Base-by-base conservation (phyloP, 176 grass and related monocot genomes). In the Musa beccarii region DNA sequence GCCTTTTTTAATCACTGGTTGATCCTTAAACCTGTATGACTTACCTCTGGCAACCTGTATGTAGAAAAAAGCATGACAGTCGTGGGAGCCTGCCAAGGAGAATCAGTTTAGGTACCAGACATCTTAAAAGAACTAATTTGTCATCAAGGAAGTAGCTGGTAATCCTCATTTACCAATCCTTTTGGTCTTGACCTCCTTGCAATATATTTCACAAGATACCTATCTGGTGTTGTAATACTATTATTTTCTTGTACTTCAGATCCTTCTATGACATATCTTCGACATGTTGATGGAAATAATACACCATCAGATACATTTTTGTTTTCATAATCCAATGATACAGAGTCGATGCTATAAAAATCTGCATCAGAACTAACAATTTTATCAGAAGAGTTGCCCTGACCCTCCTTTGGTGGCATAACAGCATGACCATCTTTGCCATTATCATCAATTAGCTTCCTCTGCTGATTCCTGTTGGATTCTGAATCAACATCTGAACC, bases 151-250 rank as follows among this genome's bases (percentile, higher is more conserved):
- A 77, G 29, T 20, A 75, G 53, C 28, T 26, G 54, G 16, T 23
- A 66, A 53, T 26, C 66, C 62, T 66, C 59, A 85, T 75, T 50
- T 49, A 24, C 62, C 53, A 79, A 59, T 67, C 19, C 63, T 74
- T 79, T 75, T 51, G 63, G 75, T 51, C 43, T 74, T 28, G 75
- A 76, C 12, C 34, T 88, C 79, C 75, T 92, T 69, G 74, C 86
- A 53, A 53, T 85, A 54, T 88, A 92, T 71, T 86, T 86, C 56
- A 71, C 86, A 78, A 66, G 59, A 79, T 86, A 88, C 7, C 81
- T 75, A 79, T 84, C 79, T 57, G 84, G 22, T 51, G 9, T 49
- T 62, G 19, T 3, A 65, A 65, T 69, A 66, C 17, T 13, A 69
- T 73, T 56, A 22, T 79, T 56, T 22, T 73, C 13, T 59, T 43